A percentile compares a stretch with the other conserved stretches of the same genome.
phyloP scores from a whole-genome alignment of 208 protist genomes.

The Acanthamoeba royreba region DNA sequence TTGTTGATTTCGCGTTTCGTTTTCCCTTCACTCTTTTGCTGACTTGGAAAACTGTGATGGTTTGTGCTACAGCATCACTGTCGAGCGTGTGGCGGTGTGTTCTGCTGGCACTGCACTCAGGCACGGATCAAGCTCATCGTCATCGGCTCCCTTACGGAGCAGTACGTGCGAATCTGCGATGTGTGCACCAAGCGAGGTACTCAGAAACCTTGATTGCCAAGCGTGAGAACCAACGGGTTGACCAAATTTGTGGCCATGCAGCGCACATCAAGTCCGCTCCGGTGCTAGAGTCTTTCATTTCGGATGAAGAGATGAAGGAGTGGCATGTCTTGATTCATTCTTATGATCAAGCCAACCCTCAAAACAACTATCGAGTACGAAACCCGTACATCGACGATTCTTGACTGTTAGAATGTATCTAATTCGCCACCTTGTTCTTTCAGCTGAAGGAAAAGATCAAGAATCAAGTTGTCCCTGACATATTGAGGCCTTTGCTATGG shows the following conservation, averaged over 20 bases:
- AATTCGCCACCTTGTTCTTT: not conserved
- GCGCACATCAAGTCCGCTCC: not conserved
- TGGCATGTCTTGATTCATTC: not conserved
- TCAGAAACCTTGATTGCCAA: not conserved
- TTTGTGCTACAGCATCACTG: conserved; percentile 22
- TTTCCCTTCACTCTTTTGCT: no score
- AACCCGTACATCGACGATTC: not conserved
- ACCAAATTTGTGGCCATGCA: not conserved
- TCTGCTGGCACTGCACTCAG: conserved; percentile 23
- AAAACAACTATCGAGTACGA: not conserved
- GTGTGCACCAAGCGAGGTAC: not conserved
- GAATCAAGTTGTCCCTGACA: not conserved
- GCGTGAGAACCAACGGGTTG: no score
- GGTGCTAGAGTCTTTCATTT: not conserved
- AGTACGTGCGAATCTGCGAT: conserved; percentile 23
- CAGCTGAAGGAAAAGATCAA: conserved; percentile 21
- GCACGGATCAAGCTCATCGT: not conserved
- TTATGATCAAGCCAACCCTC: not conserved
- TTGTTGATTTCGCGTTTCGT: no score
- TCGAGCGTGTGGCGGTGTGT: not conserved
- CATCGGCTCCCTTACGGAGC: not conserved
- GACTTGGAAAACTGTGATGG: no score
- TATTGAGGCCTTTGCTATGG: not conserved
- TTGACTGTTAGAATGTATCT: not conserved
- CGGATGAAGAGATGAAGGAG: conserved; percentile 21